Evolutionary conservation across 2,329 filamentous ascomycete species (phyloP).

Genomic region (Onygenales sp.): DNA sequence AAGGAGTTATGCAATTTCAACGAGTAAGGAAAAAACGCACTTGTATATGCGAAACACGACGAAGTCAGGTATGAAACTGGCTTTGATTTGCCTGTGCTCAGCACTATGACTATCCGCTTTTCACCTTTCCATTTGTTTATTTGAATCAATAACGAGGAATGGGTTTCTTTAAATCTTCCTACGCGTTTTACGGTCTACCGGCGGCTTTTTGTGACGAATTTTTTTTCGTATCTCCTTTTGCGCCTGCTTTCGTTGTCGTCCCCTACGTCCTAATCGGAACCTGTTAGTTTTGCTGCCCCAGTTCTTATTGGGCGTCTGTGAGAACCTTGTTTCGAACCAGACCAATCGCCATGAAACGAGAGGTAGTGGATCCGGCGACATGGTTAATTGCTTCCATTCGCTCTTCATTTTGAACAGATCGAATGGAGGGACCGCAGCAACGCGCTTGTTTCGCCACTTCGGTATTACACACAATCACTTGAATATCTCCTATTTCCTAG

Average conservation of each 20-base stretch:
- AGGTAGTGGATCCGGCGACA: too few relatives aligned
- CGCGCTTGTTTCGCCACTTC: too few relatives aligned
- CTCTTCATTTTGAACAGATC: too few relatives aligned
- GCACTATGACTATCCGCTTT: neutral
- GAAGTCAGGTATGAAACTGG: neutral
- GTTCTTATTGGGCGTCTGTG: too few relatives aligned
- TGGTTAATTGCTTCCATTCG: too few relatives aligned
- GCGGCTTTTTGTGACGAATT: neutral
- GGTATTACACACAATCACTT: too few relatives aligned
- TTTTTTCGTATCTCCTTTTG: neutral
- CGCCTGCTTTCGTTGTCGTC: neutral
- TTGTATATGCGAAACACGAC: constrained; percentile 1
- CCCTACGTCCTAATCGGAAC: neutral
- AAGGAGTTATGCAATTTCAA: neutral
- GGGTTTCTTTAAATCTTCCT: neutral
- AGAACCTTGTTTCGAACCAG: too few relatives aligned
- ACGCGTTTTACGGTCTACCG: neutral
- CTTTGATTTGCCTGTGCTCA: neutral
- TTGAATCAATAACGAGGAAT: neutral
- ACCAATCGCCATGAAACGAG: too few relatives aligned
- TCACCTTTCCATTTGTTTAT: neutral
- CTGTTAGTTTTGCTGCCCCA: too few relatives aligned
- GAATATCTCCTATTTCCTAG: neutral
- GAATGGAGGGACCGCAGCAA: too few relatives aligned
- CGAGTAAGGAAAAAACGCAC: neutral